Base-by-base conservation (phyloP, 23 red algal genomes). In the Chondrus crispus region DNA sequence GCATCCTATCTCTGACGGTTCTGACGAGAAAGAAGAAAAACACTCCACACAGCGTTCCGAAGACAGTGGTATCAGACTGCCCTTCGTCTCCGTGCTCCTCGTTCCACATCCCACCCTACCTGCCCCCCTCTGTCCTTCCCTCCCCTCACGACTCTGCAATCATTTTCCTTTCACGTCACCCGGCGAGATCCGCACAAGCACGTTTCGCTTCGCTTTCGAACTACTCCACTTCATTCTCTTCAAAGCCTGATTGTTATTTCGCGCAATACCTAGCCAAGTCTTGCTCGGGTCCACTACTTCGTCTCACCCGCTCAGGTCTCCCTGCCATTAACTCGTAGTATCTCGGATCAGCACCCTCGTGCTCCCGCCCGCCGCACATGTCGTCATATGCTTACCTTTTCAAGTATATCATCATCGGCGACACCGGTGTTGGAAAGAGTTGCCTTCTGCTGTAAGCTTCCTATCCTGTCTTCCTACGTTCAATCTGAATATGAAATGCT, bases 321-420 rank as follows among this genome's bases (percentile, higher is more conserved):
- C n/a, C n/a, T n/a, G n/a, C n/a, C n/a, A n/a, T n/a, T n/a, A n/a
- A n/a, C n/a, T n/a, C n/a, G n/a, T n/a, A n/a, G n/a, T n/a, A n/a
- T n/a, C n/a, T 3, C 47, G 46, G 10, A 9, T 47, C 62, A 43
- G 75, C 77, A 12, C 62, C 28, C 5, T 22, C 51, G 3, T 1
- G 43, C 35, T 62, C 77, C 42, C 32, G 4, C 53, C n/a, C 45
- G 29, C 29, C 46, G 60, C 60, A 71, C 26, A 87, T 87, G 87
- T 78, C 87, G 12, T 94, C 92, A 12, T 98, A 98, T 91, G 96
- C 96, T 20, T 98, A 98, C 82, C 82, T 98, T 41, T 98, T 98
- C 90, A 98, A 98, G 81, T 95, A 92, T 82, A 98, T 98, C 84
- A 98, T 98, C 75, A 98, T 98, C 77, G 96, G 96, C 70, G 88